Evolutionary conservation across 805 yeast species (phyloP).

Genomic region (Sungouiella blattae): DNA sequence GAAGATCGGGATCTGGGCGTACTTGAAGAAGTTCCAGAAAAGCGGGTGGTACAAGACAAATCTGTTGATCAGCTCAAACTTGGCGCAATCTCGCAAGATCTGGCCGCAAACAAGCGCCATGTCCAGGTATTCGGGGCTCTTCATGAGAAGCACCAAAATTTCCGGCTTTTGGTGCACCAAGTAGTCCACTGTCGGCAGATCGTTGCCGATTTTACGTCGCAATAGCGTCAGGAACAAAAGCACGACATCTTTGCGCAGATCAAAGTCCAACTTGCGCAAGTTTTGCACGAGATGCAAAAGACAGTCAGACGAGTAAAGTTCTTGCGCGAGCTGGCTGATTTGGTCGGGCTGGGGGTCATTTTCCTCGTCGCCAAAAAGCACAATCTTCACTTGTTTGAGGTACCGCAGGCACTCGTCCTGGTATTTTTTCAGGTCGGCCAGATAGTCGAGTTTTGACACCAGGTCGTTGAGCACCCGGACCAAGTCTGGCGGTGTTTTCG

Average conservation of each 20-base stretch:
- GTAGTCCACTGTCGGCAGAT: constrained; percentile 87
- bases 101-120: constrained; percentile 70
- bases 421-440: constrained; percentile 41
- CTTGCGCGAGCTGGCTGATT: constrained; percentile 72
- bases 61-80: constrained; percentile 65
- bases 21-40: constrained; percentile 82
- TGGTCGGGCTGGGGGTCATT: constrained; percentile 67
- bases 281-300: constrained; percentile 58
- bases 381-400: constrained; percentile 59
- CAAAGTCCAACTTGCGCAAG: constrained; percentile 75
- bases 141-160: constrained; percentile 57
- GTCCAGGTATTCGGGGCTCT: constrained; percentile 72
- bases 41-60: constrained; percentile 55
- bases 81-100: constrained; percentile 81
- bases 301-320: constrained; percentile 69
- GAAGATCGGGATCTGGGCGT: constrained; percentile 71
- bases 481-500: constrained; percentile 84
- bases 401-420: constrained; percentile 74
- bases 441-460: constrained; percentile 54
- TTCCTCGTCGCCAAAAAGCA: constrained; percentile 68
- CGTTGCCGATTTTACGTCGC: constrained; percentile 70
- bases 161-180: constrained; percentile 59
- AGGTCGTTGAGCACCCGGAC: constrained; percentile 74
- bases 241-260: constrained; percentile 80
- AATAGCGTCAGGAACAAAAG: constrained; percentile 70